phyloP scores from a whole-genome alignment of 208 protist genomes.

The Leishmania major region DNA sequence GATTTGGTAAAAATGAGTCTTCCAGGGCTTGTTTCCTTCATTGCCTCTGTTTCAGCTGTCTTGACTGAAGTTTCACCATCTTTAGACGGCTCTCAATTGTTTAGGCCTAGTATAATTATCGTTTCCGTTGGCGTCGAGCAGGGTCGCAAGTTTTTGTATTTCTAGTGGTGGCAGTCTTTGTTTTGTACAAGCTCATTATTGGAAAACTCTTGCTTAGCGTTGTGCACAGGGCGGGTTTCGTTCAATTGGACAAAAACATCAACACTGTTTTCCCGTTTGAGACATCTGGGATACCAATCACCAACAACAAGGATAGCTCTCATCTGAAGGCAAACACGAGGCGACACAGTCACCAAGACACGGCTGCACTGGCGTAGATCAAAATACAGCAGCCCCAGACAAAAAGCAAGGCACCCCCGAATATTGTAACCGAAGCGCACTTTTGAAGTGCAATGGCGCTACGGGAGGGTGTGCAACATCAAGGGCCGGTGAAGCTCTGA shows the following conservation, averaged over 20 bases:
- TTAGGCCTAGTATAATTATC: neutral
- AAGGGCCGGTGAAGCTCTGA: neutral
- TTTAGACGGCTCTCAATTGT: neutral
- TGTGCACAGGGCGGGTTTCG: conserved; percentile 24
- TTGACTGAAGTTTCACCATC: neutral
- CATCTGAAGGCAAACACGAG: conserved; percentile 42
- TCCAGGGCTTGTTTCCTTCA: neutral
- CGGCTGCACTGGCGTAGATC: conserved; percentile 37
- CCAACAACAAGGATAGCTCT: conserved; percentile 41
- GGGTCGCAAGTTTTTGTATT: conserved; percentile 17
- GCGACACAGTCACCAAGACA: conserved; percentile 38
- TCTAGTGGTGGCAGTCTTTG: conserved; percentile 29
- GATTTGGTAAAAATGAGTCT: neutral
- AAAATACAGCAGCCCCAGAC: neutral
- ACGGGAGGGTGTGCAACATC: neutral
- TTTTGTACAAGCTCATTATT: conserved; percentile 52
- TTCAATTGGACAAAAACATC: conserved; percentile 28
- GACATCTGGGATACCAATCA: conserved; percentile 31
- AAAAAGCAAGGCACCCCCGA: neutral
- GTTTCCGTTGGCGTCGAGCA: conserved; percentile 11
- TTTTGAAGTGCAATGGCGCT: neutral
- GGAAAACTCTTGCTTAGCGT: conserved; percentile 46
- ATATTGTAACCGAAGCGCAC: neutral
- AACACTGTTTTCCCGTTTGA: conserved; percentile 43
- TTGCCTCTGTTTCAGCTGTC: neutral